Evolutionary conservation across 306 rosid species (phyloP), one percentile per base, ranked within the genome.

Genomic region (Vigna reflexopilosa): DNA sequence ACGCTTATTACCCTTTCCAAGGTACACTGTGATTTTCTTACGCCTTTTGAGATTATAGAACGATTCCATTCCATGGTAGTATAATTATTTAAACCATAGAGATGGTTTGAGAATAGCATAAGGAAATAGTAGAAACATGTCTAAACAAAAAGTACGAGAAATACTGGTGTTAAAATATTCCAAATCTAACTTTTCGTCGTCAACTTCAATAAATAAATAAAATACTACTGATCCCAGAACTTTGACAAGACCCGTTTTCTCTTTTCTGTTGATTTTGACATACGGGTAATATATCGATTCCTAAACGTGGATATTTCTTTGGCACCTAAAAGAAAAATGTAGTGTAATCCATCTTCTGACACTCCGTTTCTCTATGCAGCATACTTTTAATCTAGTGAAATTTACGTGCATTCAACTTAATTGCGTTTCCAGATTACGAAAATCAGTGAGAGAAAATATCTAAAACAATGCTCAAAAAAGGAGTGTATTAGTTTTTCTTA

Each of bases 151-250:
- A 56, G 9, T 8, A 22, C 24, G 45, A 34, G 7, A 30, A 50
- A 28, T 57, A 49, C 7, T 2, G 28, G 16, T 63, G 26, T 17
- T 64, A 36, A 36, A 16, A 65, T 19, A 65, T 65, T 65, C 28
- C 70, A 65, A 42, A 14, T 36, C 26, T 4, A 13, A 49, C 72
- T 63, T 65, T 76, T 20, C 1, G 32, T 64, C 80, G 11, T 26
- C 73, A 66, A 65, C 45, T 66, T 66, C 47, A 19, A 77, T 76
- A 52, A 76, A 51, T 26, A 63, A 5, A 77, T 52, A 64, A 75
- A 22, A 40, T 66, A 52, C 67, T 36, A 52, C 67, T 36, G 68
- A 77, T 67, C 67, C 57, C 15, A 77, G 19, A 40, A 38, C 54
- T 34, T 64, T 50, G 71, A 62, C 38, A 38, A 48, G 32, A 74